Conservation (phyloP, 768 basidiomycete genomes). For the Cystofilobasidium capitatum region DNA sequence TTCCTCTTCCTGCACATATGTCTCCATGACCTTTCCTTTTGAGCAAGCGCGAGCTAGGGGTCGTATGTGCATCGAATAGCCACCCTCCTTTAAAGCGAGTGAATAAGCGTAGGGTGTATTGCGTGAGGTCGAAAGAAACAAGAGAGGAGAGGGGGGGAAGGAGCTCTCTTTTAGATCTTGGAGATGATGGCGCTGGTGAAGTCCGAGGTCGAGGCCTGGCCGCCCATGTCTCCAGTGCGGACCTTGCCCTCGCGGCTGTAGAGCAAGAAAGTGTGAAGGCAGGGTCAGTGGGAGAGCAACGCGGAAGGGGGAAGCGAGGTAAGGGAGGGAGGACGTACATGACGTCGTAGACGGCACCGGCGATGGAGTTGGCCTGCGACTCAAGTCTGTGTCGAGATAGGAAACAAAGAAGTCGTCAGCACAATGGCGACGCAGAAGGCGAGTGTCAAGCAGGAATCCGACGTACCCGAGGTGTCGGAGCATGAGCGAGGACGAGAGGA, state of each 20-base stretch:
- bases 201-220: slow-evolving; percentile 82
- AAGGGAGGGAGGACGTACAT: slow-evolving; percentile 50
- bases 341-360: slow-evolving; percentile 82
- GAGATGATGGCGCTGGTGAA: slow-evolving; percentile 88
- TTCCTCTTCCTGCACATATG: neutral
- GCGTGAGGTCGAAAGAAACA: too few species aligned
- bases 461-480: slow-evolving; percentile 39
- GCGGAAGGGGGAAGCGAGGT: neutral
- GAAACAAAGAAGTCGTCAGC: neutral
- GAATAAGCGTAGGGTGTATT: too few species aligned
- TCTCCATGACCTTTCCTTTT: neutral
- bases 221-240: slow-evolving; percentile 41
- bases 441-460: neutral
- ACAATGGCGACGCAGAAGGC: neutral
- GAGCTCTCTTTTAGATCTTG: slow-evolving; percentile 56
- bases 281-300: slow-evolving; percentile 15
- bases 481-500: slow-evolving; percentile 43
- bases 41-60: too few species aligned
- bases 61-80: too few species aligned
- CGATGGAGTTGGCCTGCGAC: slow-evolving; percentile 83
- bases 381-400: slow-evolving; percentile 54
- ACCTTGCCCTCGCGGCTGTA: slow-evolving; percentile 7
- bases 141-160: too few species aligned
- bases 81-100: too few species aligned
- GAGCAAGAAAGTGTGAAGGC: neutral